These are phyloP conservation scores for Stemphylium lycopersici DNA, from an alignment of 2,329 filamentous ascomycete genomes.

Conservation along the genomic window DNA sequence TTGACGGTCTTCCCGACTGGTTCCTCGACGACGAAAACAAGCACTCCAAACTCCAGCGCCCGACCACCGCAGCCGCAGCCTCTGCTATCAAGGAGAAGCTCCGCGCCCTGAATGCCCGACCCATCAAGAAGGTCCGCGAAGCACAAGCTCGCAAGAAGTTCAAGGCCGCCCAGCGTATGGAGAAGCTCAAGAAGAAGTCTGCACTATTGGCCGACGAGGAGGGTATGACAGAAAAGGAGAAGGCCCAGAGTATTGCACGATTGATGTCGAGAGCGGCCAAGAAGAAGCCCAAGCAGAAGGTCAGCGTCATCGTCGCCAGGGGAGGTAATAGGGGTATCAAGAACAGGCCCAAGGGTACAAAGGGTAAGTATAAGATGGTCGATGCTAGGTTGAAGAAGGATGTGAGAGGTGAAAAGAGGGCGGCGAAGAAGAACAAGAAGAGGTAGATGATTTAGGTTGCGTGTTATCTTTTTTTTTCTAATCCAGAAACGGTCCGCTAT, in stretches of 20 bases:
- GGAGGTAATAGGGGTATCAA: slow-evolving; percentile 84
- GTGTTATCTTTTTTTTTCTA: not conserved
- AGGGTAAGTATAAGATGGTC: slow-evolving; percentile 97
- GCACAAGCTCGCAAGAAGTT: slow-evolving; percentile 97
- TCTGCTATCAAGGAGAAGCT: slow-evolving; percentile 93
- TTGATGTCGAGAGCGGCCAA: slow-evolving; percentile 81
- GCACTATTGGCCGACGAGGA: slow-evolving; percentile 88
- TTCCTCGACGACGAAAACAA: slow-evolving; percentile 90
- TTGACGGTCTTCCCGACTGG: slow-evolving; percentile 94
- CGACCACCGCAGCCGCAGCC: slow-evolving; percentile 90
- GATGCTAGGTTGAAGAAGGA: slow-evolving; percentile 97
- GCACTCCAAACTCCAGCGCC: slow-evolving; percentile 83
- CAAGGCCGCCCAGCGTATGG: slow-evolving; percentile 85
- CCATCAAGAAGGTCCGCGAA: slow-evolving; percentile 98
- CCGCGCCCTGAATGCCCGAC: slow-evolving; percentile 89
- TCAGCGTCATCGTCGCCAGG: slow-evolving; percentile 87
- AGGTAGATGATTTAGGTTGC: slow-evolving; percentile 8
- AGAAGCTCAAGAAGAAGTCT: slow-evolving; percentile 98
- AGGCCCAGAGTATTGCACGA: slow-evolving; percentile 81
- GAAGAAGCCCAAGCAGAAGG: slow-evolving; percentile 82
- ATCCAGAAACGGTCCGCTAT: too few species aligned
- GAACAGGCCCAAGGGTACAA: slow-evolving; percentile 87
- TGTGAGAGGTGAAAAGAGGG: slow-evolving; percentile 81
- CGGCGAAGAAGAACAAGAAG: slow-evolving; percentile 72
- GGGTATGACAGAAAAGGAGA: slow-evolving; percentile 93